A percentile compares a stretch with the other conserved stretches of the same genome.
Conservation (phyloP, 2,329 filamentous ascomycete genomes). For the Cadophora sp. region DNA sequence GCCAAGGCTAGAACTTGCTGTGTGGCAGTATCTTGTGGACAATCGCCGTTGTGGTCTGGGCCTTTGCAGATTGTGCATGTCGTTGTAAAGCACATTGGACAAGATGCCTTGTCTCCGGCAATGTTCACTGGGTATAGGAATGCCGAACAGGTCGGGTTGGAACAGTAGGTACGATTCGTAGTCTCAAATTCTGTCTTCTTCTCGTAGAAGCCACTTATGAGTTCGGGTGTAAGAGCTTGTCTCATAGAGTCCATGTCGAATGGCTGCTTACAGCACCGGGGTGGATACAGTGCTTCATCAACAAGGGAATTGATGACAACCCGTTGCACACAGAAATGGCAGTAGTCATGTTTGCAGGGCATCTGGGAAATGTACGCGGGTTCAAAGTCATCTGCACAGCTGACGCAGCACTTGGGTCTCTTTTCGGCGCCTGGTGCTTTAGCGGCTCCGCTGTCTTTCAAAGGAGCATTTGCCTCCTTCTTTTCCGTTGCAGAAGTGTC, state of each 20-base stretch:
- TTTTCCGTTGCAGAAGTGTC: too few relatives aligned
- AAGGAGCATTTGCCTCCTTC: too few relatives aligned
- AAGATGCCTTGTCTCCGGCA: constrained; percentile 44
- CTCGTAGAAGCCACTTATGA: constrained; percentile 45
- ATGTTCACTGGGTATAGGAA: constrained; percentile 52
- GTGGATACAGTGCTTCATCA: constrained; percentile 22
- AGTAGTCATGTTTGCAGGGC: constrained; percentile 21
- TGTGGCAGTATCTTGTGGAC: constrained; percentile 49
- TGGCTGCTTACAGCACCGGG: constrained; percentile 22
- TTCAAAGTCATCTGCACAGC: background rate
- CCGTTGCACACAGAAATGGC: constrained; percentile 16
- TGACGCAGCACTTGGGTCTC: background rate
- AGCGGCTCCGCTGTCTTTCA: too few relatives aligned
- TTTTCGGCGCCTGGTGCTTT: background rate
- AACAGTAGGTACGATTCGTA: constrained; percentile 57
- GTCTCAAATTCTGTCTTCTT: constrained; percentile 57
- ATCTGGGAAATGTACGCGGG: background rate
- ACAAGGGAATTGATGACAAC: constrained; percentile 17
- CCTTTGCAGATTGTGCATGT: constrained; percentile 60
- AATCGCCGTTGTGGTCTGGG: constrained; percentile 51
- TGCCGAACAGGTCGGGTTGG: constrained; percentile 47
- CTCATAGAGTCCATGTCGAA: constrained; percentile 21
- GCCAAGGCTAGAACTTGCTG: constrained; percentile 47
- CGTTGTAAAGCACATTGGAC: constrained; percentile 47
- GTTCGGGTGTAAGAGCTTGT: constrained; percentile 12